phyloP scores from a whole-genome alignment of 2,329 filamentous ascomycete genomes.

The Ophiostoma sp. region DNA sequence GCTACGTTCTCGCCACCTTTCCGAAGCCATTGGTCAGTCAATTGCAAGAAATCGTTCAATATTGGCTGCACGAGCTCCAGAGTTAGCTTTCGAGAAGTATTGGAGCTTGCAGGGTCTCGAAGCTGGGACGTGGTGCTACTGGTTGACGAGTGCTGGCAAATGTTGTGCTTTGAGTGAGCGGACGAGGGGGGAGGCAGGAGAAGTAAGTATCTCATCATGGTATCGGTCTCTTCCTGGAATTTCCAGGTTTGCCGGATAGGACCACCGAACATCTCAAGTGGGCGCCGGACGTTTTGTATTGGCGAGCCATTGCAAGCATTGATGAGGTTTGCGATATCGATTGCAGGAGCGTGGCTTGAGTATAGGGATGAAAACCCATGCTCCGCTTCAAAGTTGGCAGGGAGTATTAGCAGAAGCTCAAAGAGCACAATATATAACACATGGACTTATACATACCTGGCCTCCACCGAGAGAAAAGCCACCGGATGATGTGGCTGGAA shows the following conservation, averaged over 20 bases:
- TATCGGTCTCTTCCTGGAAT: constrained; percentile 39
- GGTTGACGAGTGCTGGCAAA: constrained; percentile 17
- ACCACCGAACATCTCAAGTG: constrained; percentile 42
- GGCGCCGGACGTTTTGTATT: constrained; percentile 31
- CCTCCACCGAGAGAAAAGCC: constrained; percentile 78
- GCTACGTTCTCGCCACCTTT: constrained; percentile 40
- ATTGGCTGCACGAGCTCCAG: constrained; percentile 52
- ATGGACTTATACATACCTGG: constrained; percentile 41
- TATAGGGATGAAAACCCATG: constrained; percentile 59
- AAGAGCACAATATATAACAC: too few relatives aligned
- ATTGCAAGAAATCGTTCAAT: constrained; percentile 43
- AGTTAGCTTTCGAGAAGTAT: constrained; percentile 46
- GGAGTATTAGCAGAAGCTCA: too few relatives aligned
- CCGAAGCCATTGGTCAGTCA: constrained; percentile 46
- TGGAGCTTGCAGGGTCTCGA: constrained; percentile 28
- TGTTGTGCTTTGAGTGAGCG: neutral
- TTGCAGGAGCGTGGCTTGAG: constrained; percentile 57
- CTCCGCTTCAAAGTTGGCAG: constrained; percentile 44
- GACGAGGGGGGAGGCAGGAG: constrained; percentile 40
- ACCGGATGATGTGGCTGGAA: constrained; percentile 67
- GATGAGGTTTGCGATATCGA: constrained; percentile 64
- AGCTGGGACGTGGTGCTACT: neutral
- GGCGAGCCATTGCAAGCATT: constrained; percentile 58
- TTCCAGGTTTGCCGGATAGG: constrained; percentile 46
- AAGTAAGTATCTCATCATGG: constrained; percentile 50